Evolutionary conservation across 1,284 basidiomycete species (phyloP), one percentile per base, ranked within the genome.

Genomic region (Mrakiaceae sp.): DNA sequence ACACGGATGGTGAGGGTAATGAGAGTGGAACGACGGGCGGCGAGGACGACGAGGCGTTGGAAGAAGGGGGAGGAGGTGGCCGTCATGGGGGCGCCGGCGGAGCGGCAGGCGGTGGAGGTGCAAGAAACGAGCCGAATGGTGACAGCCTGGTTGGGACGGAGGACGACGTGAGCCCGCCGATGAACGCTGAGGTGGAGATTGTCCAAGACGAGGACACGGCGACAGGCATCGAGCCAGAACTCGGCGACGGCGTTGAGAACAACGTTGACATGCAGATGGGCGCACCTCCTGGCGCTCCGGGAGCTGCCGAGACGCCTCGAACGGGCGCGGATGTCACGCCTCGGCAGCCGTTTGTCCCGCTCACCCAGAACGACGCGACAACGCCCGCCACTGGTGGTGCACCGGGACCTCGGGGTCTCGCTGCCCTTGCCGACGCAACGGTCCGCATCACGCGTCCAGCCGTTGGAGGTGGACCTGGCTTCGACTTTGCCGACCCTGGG

Each of bases 211-310:
- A 69, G 48, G 69, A 67, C n/a, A 67, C 66, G 57, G 66, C 64
- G 44, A 69, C 69, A 54, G 68, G 69, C 57, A 70, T 69, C 65
- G 69, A 68, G 64, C 12, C 51, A 8, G 48, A 51, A 5, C 57
- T 66, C 12, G 62, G 48, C 8, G 56, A 60, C 5, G 52, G 53
- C 50, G 16, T 64, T 12, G 62, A 71, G 53, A 80, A 54, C 83
- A 74, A 89, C 70, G 87, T 89, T 67, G 87, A 89, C 73, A 85
- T 89, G 68, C 87, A 87, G 9, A 88, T 89, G 87, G 87, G 87
- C 62, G 87, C 87, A 0, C 87, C 87, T 8, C 87, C 87, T 8
- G 87, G 87, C 49, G 87, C 87, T 1, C 87, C 87, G 3, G 87
- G 87, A 58, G 87, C 87, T 0, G 70, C 70, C 39, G 60, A 63